Evolutionary conservation across 108 stramenopile species (phyloP).

Genomic region (Fragilaria crotonensis): DNA sequence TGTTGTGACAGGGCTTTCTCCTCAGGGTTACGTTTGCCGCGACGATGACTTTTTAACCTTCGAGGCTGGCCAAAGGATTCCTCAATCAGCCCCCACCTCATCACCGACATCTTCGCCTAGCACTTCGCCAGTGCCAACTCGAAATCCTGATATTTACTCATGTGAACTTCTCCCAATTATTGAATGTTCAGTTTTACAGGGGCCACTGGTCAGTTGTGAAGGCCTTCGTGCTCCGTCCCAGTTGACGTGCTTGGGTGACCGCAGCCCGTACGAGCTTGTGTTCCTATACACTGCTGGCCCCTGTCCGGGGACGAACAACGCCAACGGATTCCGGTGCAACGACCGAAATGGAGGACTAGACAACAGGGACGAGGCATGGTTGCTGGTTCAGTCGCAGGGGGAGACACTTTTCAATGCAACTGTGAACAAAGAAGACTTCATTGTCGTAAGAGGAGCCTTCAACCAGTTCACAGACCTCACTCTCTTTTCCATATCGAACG

Average conservation of each 20-base stretch:
- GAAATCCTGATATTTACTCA: background rate
- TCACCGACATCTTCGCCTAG: background rate
- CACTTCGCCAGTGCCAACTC: background rate
- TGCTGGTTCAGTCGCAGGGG: background rate
- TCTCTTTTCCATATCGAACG: background rate
- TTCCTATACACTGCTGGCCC: conserved; percentile 1
- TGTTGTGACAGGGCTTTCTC: background rate
- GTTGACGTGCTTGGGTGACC: background rate
- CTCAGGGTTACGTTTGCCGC: background rate
- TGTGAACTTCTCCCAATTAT: conserved; percentile 1
- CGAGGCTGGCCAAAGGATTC: background rate
- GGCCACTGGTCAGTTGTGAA: background rate
- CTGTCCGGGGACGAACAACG: background rate
- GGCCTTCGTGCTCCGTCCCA: background rate
- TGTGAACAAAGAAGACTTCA: background rate
- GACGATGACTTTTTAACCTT: background rate
- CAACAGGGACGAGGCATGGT: background rate
- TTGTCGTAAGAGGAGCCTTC: background rate
- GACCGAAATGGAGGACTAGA: background rate
- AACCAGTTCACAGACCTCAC: background rate
- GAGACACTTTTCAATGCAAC: background rate
- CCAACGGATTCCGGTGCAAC: background rate
- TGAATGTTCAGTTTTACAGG: background rate
- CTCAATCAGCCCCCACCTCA: background rate
- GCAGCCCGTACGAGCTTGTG: background rate